Percentiles rank a stretch among this genome's conserved stretches.
Conservation (phyloP, 2,329 filamentous ascomycete genomes). For the Zymoseptoria crescenta region DNA sequence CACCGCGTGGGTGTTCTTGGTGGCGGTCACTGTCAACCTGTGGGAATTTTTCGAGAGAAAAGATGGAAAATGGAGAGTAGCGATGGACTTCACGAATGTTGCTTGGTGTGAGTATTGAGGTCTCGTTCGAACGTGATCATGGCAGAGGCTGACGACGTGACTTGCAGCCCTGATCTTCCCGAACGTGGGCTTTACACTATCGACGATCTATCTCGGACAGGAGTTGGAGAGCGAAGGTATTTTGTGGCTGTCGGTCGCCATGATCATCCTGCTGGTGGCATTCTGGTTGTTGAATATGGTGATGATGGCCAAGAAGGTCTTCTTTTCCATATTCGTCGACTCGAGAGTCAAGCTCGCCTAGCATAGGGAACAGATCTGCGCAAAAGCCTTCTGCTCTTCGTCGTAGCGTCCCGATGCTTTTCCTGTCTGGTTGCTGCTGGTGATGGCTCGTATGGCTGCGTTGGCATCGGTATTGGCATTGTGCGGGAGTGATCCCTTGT, state of each 20-base stretch:
- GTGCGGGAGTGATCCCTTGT: background rate
- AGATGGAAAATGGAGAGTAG: slow-evolving; percentile 9
- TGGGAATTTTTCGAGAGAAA: slow-evolving; percentile 6
- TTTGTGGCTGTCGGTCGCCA: slow-evolving; percentile 45
- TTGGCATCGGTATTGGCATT: background rate
- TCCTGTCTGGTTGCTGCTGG: background rate
- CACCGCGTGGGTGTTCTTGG: slow-evolving; percentile 38
- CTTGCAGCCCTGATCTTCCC: slow-evolving; percentile 52
- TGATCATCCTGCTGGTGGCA: slow-evolving; percentile 49
- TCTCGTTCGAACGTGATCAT: background rate
- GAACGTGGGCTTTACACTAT: slow-evolving; percentile 56
- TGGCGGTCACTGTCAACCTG: slow-evolving; percentile 15
- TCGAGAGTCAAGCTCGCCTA: slow-evolving; percentile 14
- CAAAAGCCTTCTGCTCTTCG: background rate
- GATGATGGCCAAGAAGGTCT: slow-evolving; percentile 45
- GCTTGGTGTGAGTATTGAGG: slow-evolving; percentile 9
- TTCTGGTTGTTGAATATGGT: slow-evolving; percentile 48
- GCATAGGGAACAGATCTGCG: background rate
- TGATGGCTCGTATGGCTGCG: background rate
- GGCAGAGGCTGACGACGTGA: slow-evolving; percentile 38
- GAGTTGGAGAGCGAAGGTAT: slow-evolving; percentile 45
- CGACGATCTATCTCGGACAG: slow-evolving; percentile 49
- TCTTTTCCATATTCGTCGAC: slow-evolving; percentile 24
- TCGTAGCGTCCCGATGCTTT: background rate
- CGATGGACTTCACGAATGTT: slow-evolving; percentile 11